Conservation (phyloP, 2,329 filamentous ascomycete genomes). For the Fonsecaea multimorphosa region DNA sequence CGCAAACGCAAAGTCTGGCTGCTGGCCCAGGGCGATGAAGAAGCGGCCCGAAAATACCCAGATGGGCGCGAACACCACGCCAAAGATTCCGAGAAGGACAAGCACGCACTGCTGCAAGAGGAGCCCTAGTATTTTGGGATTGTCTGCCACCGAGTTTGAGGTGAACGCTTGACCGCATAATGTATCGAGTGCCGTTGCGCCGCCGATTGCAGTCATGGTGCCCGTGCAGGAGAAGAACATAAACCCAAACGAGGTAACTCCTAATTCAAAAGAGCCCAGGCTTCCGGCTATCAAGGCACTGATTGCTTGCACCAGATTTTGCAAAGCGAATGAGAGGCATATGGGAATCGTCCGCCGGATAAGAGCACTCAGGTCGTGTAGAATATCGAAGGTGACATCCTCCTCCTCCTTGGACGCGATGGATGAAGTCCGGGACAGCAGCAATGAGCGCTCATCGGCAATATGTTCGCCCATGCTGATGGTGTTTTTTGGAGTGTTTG, state of each 20-base stretch:
- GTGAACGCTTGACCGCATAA: conserved; percentile 29
- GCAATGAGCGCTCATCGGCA: conserved; percentile 5
- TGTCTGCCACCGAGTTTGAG: conserved; percentile 1
- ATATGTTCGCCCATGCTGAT: conserved; percentile 1
- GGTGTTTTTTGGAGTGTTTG: background rate
- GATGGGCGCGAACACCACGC: conserved; percentile 19
- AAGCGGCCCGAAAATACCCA: conserved; percentile 29
- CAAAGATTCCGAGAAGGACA: conserved; percentile 23
- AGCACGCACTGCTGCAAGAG: conserved; percentile 30
- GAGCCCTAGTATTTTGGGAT: conserved; percentile 26
- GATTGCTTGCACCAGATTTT: conserved; percentile 31
- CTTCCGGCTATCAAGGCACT: conserved; percentile 24
- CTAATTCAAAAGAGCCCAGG: conserved; percentile 26
- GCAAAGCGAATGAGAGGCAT: conserved; percentile 27
- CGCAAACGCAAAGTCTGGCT: conserved; percentile 21
- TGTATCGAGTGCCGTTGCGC: conserved; percentile 30
- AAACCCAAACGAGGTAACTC: conserved; percentile 30
- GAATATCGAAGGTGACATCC: conserved; percentile 7
- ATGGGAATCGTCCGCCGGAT: conserved; percentile 26
- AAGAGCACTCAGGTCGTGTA: conserved; percentile 17
- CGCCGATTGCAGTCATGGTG: conserved; percentile 31
- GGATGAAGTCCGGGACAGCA: conserved; percentile 6
- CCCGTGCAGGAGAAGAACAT: conserved; percentile 31
- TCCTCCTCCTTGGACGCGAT: conserved; percentile 1
- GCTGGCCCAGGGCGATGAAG: conserved; percentile 24